Conservation (phyloP, 495 filamentous ascomycete genomes). For the Tuber aestivum region DNA sequence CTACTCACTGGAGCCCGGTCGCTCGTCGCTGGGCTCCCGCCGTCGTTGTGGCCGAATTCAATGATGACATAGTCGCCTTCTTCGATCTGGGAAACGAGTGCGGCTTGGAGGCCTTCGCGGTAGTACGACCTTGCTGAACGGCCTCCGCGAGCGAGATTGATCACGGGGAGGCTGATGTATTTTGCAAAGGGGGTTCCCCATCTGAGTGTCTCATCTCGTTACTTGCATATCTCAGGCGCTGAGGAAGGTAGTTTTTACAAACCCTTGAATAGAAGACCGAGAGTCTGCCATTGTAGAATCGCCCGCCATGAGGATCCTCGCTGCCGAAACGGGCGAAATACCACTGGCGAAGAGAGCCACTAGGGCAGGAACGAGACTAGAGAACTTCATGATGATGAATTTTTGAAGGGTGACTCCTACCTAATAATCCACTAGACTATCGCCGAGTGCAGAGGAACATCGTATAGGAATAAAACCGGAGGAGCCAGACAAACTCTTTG, state of each 20-base stretch:
- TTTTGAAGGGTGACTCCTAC: background rate
- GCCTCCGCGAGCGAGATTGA: constrained; percentile 48
- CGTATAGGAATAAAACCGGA: background rate
- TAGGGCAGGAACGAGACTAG: background rate
- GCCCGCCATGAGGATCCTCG: constrained; percentile 39
- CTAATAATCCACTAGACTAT: background rate
- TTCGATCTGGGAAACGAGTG: constrained; percentile 43
- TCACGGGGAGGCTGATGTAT: constrained; percentile 41
- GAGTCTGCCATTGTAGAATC: constrained; percentile 40
- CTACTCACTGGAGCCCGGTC: constrained; percentile 41
- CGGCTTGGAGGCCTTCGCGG: constrained; percentile 47
- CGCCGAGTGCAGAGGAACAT: background rate
- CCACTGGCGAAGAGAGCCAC: background rate
- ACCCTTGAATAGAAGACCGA: constrained; percentile 30
- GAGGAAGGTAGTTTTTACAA: background rate
- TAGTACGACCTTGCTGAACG: constrained; percentile 48
- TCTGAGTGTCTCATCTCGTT: constrained; percentile 11
- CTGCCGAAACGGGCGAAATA: background rate
- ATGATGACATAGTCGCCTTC: constrained; percentile 50
- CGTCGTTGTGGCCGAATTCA: constrained; percentile 52
- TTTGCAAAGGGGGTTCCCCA: constrained; percentile 38
- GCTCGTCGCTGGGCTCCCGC: constrained; percentile 47
- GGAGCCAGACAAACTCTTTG: background rate
- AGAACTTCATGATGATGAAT: background rate
- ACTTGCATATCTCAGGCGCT: background rate